These are phyloP conservation scores for Aspergillus ruber DNA, from an alignment of 2,329 filamentous ascomycete species.

Conservation along the genomic window DNA sequence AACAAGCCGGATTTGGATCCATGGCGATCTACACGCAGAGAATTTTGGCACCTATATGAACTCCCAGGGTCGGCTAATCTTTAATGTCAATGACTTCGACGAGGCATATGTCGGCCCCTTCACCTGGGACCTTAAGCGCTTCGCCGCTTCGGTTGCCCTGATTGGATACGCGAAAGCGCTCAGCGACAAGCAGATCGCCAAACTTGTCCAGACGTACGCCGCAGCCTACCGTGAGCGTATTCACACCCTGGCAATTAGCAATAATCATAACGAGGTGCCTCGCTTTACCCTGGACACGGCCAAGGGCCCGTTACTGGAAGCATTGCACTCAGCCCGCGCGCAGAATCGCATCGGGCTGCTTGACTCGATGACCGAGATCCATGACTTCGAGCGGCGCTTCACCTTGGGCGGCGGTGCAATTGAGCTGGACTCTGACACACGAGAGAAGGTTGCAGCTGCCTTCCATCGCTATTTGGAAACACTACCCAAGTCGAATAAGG, in stretches of 20 bases:
- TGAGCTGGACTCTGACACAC: conserved; percentile 5
- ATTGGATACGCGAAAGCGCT: conserved; percentile 14
- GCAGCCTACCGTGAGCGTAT: conserved; percentile 13
- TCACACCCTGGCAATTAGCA: conserved; percentile 4
- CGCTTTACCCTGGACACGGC: conserved; percentile 12
- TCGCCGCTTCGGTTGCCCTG: conserved; percentile 12
- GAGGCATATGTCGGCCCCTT: conserved; percentile 16
- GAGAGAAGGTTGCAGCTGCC: conserved; percentile 8
- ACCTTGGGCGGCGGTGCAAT: conserved; percentile 7
- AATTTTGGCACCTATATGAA: conserved; percentile 17
- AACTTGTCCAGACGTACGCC: conserved; percentile 9
- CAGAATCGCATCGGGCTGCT: conserved; percentile 9
- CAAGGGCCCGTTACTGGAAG: conserved; percentile 13
- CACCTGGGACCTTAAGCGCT: conserved; percentile 15
- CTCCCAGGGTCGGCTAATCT: conserved; percentile 12
- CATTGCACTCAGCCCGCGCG: conserved; percentile 7
- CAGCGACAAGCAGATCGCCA: conserved; percentile 13
- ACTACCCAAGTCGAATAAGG: conserved; percentile 1
- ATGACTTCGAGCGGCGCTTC: conserved; percentile 10
- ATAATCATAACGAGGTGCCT: neutral
- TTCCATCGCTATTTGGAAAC: conserved; percentile 9
- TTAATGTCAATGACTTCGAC: conserved; percentile 17
- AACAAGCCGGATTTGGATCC: conserved; percentile 13
- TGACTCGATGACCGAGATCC: conserved; percentile 9
- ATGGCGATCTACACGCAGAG: conserved; percentile 14